Conservation (phyloP, 352 stramenopile species). For the Globisporangium paddicum region DNA sequence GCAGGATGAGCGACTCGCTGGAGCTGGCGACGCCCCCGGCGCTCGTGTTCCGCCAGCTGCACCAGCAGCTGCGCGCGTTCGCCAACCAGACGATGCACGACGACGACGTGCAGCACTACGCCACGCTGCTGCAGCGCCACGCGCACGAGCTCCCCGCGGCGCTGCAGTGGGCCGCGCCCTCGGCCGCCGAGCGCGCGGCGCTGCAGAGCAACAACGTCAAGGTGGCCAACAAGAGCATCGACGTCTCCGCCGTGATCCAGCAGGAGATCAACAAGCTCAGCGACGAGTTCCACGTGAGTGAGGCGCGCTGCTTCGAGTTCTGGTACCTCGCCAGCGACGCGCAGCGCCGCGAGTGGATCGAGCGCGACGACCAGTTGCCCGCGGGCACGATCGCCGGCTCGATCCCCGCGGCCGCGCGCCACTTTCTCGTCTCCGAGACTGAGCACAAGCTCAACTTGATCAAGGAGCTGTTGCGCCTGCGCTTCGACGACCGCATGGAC, state of each 20-base stretch:
- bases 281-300: slow-evolving; percentile 66
- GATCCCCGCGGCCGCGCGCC: slow-evolving; percentile 61
- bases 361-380: slow-evolving; percentile 62
- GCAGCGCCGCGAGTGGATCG: slow-evolving; percentile 59
- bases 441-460: slow-evolving; percentile 72
- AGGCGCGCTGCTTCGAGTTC: slow-evolving; percentile 63
- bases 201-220: slow-evolving; percentile 58
- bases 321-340: slow-evolving; percentile 78
- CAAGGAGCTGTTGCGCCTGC: slow-evolving; percentile 68
- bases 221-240: slow-evolving; percentile 58
- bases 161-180: slow-evolving; percentile 31
- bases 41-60: slow-evolving; percentile 68
- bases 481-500: slow-evolving; percentile 52
- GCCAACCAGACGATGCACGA: slow-evolving; percentile 63
- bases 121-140: slow-evolving; percentile 41
- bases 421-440: slow-evolving; percentile 73
- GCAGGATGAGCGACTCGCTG: slow-evolving; percentile 20
- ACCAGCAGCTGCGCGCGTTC: slow-evolving; percentile 67
- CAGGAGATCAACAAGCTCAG: slow-evolving; percentile 78
- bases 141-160: slow-evolving; percentile 37
- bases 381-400: slow-evolving; percentile 36
- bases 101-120: slow-evolving; percentile 51
- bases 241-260: slow-evolving; percentile 76
- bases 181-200: slow-evolving; percentile 43
- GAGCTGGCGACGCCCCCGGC: slow-evolving; percentile 48